phyloP scores from a whole-genome alignment of 352 stramenopile species.

The Phytophthora melonis region DNA sequence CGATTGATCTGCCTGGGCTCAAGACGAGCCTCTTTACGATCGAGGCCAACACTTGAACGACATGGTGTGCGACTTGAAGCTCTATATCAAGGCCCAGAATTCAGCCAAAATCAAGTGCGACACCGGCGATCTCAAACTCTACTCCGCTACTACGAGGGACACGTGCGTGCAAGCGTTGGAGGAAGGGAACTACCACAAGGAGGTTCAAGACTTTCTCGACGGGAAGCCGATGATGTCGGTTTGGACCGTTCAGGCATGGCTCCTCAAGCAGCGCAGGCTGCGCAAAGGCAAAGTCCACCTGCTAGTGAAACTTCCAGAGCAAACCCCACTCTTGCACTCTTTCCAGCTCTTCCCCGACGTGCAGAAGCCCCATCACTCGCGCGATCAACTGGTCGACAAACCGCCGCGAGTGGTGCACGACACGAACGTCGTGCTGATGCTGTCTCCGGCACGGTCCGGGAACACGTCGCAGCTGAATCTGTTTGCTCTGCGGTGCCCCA shows the following conservation, averaged over 20 bases:
- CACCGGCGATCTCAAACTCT: neutral
- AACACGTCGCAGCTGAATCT: neutral
- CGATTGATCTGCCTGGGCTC: neutral
- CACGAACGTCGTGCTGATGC: neutral
- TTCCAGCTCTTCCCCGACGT: neutral
- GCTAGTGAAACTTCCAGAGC: neutral
- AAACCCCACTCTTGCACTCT: neutral
- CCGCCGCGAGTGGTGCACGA: neutral
- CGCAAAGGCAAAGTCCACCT: neutral
- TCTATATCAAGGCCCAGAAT: neutral
- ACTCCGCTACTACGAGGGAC: neutral
- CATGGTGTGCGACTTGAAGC: neutral
- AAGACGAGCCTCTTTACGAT: neutral
- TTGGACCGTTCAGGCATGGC: neutral
- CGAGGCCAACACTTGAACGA: neutral
- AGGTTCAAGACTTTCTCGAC: neutral
- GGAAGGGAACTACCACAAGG: neutral
- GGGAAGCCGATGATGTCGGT: neutral
- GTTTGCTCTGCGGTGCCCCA: neutral
- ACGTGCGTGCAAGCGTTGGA: no score
- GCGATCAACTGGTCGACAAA: neutral
- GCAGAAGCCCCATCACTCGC: neutral
- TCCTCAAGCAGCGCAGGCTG: neutral
- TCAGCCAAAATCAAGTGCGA: neutral
- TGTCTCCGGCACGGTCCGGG: neutral